Percentiles rank a stretch among this genome's conserved stretches.
phyloP scores from a whole-genome alignment of 345 rosid genomes.

The Acer saccharum region DNA sequence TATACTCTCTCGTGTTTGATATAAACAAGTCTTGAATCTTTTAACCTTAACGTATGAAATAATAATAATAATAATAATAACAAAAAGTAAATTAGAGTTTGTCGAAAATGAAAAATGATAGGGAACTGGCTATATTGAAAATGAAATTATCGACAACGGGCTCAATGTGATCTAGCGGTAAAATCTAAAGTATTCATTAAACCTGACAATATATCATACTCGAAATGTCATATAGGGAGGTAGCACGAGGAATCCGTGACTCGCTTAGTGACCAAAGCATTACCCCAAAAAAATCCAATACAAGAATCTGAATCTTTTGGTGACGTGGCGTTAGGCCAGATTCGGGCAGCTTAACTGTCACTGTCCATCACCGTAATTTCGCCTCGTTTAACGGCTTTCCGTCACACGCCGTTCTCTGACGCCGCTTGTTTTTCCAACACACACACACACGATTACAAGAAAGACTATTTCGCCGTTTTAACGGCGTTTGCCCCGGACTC shows the following conservation, averaged over 20 bases:
- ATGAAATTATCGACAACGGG: too few species aligned
- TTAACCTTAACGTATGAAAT: too few species aligned
- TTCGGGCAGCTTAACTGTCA: slow-evolving; percentile 27
- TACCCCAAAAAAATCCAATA: neutral
- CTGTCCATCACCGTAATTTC: slow-evolving; percentile 10
- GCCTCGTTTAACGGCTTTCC: slow-evolving; percentile 27
- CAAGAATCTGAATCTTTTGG: slow-evolving; percentile 24
- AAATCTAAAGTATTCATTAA: too few species aligned
- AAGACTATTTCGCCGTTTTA: neutral
- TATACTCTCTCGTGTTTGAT: too few species aligned
- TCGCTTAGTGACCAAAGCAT: neutral
- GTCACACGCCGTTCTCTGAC: slow-evolving; percentile 18
- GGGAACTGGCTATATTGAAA: too few species aligned
- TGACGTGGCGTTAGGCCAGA: slow-evolving; percentile 25
- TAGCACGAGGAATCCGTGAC: slow-evolving; percentile 21
- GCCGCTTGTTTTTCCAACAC: neutral
- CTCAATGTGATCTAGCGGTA: too few species aligned
- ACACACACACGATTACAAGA: neutral
- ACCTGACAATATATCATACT: too few species aligned
- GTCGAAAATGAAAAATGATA: too few species aligned
- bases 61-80: too few species aligned
- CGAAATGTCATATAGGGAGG: too few species aligned
- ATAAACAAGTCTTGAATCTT: too few species aligned
- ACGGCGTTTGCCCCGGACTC: slow-evolving; percentile 27
- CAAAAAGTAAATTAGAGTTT: too few species aligned